A percentile compares a stretch with the other conserved stretches of the same genome.
Evolutionary conservation across 192 early-diverging fungal species (phyloP).

Genomic region (Radiomyces spectabilis): DNA sequence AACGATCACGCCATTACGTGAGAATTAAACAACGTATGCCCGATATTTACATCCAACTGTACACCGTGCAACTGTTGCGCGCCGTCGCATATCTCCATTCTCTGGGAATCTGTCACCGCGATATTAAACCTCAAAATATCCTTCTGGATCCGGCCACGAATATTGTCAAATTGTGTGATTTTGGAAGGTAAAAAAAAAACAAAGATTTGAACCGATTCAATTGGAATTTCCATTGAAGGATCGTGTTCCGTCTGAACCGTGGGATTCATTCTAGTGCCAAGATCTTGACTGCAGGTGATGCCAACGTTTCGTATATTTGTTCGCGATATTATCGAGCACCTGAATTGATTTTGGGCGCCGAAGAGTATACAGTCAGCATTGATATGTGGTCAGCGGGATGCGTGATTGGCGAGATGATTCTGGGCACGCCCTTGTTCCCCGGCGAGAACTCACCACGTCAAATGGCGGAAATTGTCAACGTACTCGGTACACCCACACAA

Average conservation of each 20-base stretch:
- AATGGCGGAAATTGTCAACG: constrained; percentile 69
- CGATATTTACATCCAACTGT: constrained; percentile 84
- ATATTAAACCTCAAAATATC: constrained; percentile 99
- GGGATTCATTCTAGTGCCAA: too few relatives aligned
- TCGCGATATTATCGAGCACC: constrained; percentile 97
- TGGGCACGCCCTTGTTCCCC: constrained; percentile 73
- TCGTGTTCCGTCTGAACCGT: too few relatives aligned
- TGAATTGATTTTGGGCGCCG: constrained; percentile 90
- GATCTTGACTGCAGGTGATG: too few relatives aligned
- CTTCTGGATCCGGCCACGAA: constrained; percentile 81
- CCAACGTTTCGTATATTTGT: too few relatives aligned
- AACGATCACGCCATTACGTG: constrained; percentile 78
- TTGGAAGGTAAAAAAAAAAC: constrained; percentile 64
- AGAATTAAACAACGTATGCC: constrained; percentile 91
- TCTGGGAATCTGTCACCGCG: constrained; percentile 94
- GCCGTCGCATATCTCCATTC: constrained; percentile 96
- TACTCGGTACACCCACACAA: constrained; percentile 77
- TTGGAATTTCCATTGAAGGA: too few relatives aligned
- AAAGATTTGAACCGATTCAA: too few relatives aligned
- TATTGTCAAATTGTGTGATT: constrained; percentile 94
- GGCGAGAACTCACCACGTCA: constrained; percentile 79
- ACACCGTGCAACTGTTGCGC: constrained; percentile 96
- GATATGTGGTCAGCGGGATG: constrained; percentile 98
- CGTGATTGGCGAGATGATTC: constrained; percentile 93
- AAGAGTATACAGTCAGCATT: constrained; percentile 90